phyloP scores from a whole-genome alignment of 305 asterid genomes.

The Stenogyne calaminthoides region DNA sequence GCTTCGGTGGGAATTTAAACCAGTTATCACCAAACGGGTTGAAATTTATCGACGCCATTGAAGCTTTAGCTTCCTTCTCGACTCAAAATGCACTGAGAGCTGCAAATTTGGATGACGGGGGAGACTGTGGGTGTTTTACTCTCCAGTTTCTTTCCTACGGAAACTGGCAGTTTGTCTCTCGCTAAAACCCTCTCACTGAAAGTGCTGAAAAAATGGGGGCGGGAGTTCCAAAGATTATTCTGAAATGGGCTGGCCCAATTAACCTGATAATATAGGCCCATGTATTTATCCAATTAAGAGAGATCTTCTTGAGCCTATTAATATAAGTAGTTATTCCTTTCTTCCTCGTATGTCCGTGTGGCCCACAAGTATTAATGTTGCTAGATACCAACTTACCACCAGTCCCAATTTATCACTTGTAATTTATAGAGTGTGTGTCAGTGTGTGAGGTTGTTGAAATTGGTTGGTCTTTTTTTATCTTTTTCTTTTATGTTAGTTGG shows the following conservation, averaged over 20 bases:
- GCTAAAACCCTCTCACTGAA: too few species aligned
- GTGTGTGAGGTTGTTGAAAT: background rate
- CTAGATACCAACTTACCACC: constrained; percentile 31
- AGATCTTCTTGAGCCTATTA: background rate
- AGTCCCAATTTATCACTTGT: constrained; percentile 1
- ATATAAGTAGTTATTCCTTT: too few species aligned
- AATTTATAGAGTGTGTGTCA: background rate
- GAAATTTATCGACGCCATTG: constrained; percentile 74
- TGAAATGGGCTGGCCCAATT: constrained; percentile 19
- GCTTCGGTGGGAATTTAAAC: constrained; percentile 59
- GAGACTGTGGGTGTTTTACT: background rate
- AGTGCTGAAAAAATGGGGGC: background rate
- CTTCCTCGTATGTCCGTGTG: background rate
- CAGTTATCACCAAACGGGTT: constrained; percentile 76
- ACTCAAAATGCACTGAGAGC: constrained; percentile 1
- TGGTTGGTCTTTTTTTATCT: background rate
- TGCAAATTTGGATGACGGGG: constrained; percentile 27
- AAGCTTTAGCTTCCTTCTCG: background rate
- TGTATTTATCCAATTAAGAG: background rate
- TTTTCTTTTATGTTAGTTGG: background rate
- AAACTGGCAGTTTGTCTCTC: background rate
- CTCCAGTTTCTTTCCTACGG: constrained; percentile 31
- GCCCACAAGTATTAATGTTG: constrained; percentile 11
- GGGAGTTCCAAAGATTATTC: constrained; percentile 1
- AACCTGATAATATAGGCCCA: background rate